Conservation (phyloP, 352 stramenopile genomes). For the Achlya hypogyna region DNA sequence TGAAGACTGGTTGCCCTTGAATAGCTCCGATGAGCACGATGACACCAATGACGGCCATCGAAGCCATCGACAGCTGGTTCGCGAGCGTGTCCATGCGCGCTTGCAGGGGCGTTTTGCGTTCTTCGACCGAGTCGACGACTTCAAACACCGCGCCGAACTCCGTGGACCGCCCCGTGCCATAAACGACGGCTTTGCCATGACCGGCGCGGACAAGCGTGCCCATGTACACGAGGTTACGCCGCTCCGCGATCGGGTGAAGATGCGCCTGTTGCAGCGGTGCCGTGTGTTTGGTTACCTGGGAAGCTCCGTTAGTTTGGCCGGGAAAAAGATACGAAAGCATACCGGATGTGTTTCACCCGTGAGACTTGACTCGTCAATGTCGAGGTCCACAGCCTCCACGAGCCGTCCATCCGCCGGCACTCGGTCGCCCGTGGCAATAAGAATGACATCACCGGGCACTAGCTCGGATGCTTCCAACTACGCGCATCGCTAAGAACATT, state of each 20-base stretch:
- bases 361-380: conserved; percentile 92
- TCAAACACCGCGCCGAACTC: conserved; percentile 95
- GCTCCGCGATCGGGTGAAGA: conserved; percentile 58
- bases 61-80: conserved; percentile 91
- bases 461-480: conserved; percentile 62
- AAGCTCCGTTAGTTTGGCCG: neutral
- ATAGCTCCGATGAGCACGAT: conserved; percentile 92
- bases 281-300: conserved; percentile 43
- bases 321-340: conserved; percentile 25
- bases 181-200: conserved; percentile 88
- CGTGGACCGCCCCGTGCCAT: conserved; percentile 88
- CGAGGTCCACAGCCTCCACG: conserved; percentile 77
- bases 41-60: conserved; percentile 86
- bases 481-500: neutral
- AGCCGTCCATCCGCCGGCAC: conserved; percentile 89
- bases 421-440: conserved; percentile 89
- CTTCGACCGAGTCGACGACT: conserved; percentile 90
- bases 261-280: conserved; percentile 50
- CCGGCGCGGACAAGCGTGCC: conserved; percentile 92
- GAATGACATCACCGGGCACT: conserved; percentile 76
- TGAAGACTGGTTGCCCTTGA: conserved; percentile 87
- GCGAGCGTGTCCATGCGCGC: conserved; percentile 94
- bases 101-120: conserved; percentile 90
- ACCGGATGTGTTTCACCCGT: conserved; percentile 90
- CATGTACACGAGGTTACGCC: conserved; percentile 94